A percentile compares a stretch with the other conserved stretches of the same genome.
These are phyloP conservation scores for Coemansia sp. DNA, from an alignment of 192 early-diverging fungal genomes.

Conservation along the genomic window DNA sequence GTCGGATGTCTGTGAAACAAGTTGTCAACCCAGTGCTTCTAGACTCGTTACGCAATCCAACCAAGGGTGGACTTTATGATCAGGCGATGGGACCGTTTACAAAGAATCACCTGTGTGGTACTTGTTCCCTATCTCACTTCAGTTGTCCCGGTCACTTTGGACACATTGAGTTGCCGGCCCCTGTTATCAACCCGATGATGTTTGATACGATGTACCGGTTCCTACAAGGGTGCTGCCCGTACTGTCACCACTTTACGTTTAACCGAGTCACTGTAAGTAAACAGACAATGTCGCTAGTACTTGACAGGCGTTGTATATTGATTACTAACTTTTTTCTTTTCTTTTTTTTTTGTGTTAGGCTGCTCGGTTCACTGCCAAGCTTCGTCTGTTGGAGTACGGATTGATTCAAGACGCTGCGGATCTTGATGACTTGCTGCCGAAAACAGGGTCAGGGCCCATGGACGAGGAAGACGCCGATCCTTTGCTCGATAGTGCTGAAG, in stretches of 20 bases:
- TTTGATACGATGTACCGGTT: constrained; percentile 89
- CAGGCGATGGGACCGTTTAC: constrained; percentile 91
- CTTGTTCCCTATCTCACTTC: constrained; percentile 81
- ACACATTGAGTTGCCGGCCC: constrained; percentile 89
- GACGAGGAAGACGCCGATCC: constrained; percentile 44
- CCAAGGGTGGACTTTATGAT: constrained; percentile 91
- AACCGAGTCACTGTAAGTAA: constrained; percentile 52
- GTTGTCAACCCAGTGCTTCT: constrained; percentile 87
- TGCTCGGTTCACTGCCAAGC: constrained; percentile 70
- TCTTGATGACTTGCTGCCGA: constrained; percentile 69
- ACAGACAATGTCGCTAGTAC: too few species aligned
- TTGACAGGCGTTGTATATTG: background rate
- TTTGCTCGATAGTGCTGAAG: constrained; percentile 15
- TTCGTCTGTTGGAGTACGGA: constrained; percentile 84
- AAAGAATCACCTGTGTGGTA: constrained; percentile 77
- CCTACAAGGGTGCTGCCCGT: constrained; percentile 83
- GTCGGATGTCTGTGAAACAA: constrained; percentile 92
- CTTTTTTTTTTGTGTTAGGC: constrained; percentile 23
- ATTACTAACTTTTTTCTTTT: background rate
- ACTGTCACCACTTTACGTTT: constrained; percentile 83
- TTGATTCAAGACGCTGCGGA: constrained; percentile 81
- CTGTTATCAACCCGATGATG: constrained; percentile 93
- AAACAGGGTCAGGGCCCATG: constrained; percentile 50
- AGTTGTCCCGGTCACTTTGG: constrained; percentile 96
- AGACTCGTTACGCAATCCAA: constrained; percentile 90